phyloP scores from a whole-genome alignment of 192 early-diverging fungal genomes.

The Chytriomyces sp. region DNA sequence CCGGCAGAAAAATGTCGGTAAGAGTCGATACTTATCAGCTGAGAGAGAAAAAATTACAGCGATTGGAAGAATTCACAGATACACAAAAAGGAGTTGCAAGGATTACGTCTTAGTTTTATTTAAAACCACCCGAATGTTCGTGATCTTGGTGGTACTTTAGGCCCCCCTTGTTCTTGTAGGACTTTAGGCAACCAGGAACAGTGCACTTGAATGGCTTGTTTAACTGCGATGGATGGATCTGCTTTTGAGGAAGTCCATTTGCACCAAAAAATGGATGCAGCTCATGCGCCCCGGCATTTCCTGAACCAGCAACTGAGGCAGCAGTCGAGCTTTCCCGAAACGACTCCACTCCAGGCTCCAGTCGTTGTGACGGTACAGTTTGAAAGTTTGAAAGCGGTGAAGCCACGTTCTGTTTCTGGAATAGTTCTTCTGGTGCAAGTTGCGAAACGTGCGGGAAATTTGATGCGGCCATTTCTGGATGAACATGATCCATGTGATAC shows the following conservation, averaged over 20 bases:
- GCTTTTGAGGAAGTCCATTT: constrained; percentile 5
- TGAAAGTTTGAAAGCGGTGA: no score
- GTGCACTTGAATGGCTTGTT: constrained; percentile 61
- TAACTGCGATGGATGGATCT: constrained; percentile 31
- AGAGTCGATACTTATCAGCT: no score
- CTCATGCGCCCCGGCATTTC: background rate
- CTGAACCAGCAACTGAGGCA: background rate
- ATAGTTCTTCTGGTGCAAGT: no score
- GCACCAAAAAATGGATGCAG: constrained; percentile 6
- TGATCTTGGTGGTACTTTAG: constrained; percentile 92
- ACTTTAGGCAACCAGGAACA: constrained; percentile 83
- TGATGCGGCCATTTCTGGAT: constrained; percentile 8
- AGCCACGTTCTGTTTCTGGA: no score
- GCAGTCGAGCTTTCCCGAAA: no score
- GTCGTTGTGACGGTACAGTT: no score
- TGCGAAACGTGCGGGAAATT: background rate
- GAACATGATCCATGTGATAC: constrained; percentile 82
- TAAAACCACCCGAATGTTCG: constrained; percentile 55
- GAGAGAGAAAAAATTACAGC: no score
- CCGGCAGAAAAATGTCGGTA: no score
- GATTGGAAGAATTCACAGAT: no score
- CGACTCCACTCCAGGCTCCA: no score
- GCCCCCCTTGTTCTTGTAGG: constrained; percentile 92
- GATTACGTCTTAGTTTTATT: no score
- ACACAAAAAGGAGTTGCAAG: no score